phyloP scores from a whole-genome alignment of 192 early-diverging fungal genomes.

The Coemansia sp. region DNA sequence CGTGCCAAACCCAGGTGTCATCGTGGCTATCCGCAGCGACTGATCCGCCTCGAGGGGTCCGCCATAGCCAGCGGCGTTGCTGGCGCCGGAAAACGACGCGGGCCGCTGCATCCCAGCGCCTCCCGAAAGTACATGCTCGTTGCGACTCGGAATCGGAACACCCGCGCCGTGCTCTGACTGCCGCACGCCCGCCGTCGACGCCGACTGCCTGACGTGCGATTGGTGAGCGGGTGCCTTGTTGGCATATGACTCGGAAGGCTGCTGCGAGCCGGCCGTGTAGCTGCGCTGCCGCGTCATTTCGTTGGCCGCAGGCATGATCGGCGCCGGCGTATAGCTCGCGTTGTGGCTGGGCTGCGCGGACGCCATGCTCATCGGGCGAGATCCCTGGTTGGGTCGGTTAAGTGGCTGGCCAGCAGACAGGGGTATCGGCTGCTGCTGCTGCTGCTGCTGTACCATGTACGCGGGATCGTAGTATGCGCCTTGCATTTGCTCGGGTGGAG shows the following conservation, averaged over 20 bases:
- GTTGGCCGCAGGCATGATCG: constrained; percentile 1
- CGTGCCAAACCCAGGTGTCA: constrained; percentile 28
- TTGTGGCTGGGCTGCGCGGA: neutral
- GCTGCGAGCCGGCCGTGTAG: constrained; percentile 24
- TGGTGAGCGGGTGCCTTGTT: neutral
- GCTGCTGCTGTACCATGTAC: constrained; percentile 16
- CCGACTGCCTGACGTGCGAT: constrained; percentile 1
- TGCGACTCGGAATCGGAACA: constrained; percentile 11
- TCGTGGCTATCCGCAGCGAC: constrained; percentile 16
- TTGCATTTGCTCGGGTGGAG: constrained; percentile 18
- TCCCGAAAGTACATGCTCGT: constrained; percentile 13
- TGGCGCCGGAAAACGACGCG: constrained; percentile 30
- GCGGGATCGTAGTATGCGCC: constrained; percentile 25
- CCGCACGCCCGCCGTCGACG: constrained; percentile 6
- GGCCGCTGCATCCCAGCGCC: constrained; percentile 15
- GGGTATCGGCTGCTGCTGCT: constrained; percentile 1
- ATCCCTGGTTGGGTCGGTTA: neutral
- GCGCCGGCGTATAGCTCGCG: neutral
- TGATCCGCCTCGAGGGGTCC: constrained; percentile 9
- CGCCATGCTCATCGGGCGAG: constrained; percentile 5
- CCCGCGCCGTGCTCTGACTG: constrained; percentile 1
- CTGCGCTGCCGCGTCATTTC: constrained; percentile 31
- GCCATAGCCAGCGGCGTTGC: constrained; percentile 4
- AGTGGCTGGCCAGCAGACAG: neutral
- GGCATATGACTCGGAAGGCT: neutral